phyloP scores from a whole-genome alignment of 352 stramenopile genomes.

The Pythium folliculosum region DNA sequence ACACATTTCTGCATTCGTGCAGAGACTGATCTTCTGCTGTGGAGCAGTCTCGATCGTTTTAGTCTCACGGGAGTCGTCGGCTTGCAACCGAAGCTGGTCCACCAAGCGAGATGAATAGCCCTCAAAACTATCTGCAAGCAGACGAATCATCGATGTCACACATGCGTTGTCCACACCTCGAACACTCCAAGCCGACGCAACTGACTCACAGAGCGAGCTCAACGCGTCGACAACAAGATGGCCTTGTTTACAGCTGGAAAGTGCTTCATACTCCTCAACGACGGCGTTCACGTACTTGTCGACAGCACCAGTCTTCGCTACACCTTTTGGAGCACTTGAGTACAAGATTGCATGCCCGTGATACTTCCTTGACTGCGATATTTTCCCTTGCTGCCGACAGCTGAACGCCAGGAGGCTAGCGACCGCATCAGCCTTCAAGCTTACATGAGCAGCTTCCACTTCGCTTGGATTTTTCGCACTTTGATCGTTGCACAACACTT shows the following conservation, averaged over 20 bases:
- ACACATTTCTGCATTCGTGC: neutral
- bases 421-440: constrained; percentile 65
- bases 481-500: constrained; percentile 53
- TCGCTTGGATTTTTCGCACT: constrained; percentile 1
- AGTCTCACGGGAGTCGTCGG: neutral
- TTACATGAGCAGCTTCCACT: constrained; percentile 39
- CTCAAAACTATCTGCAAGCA: constrained; percentile 10
- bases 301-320: constrained; percentile 16
- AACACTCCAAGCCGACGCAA: constrained; percentile 13
- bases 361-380: constrained; percentile 37
- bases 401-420: constrained; percentile 61
- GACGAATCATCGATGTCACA: neutral
- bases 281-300: constrained; percentile 56
- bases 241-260: neutral
- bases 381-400: constrained; percentile 42
- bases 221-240: constrained; percentile 25
- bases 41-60: neutral
- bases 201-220: constrained; percentile 40
- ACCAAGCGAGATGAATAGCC: constrained; percentile 15
- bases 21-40: neutral
- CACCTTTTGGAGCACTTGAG: constrained; percentile 3
- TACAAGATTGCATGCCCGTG: constrained; percentile 60
- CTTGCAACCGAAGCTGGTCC: constrained; percentile 9
- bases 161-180: constrained; percentile 3
- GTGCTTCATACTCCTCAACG: constrained; percentile 41